phyloP scores from a whole-genome alignment of 2,329 filamentous ascomycete genomes.

The Epichloe sylvatica region DNA sequence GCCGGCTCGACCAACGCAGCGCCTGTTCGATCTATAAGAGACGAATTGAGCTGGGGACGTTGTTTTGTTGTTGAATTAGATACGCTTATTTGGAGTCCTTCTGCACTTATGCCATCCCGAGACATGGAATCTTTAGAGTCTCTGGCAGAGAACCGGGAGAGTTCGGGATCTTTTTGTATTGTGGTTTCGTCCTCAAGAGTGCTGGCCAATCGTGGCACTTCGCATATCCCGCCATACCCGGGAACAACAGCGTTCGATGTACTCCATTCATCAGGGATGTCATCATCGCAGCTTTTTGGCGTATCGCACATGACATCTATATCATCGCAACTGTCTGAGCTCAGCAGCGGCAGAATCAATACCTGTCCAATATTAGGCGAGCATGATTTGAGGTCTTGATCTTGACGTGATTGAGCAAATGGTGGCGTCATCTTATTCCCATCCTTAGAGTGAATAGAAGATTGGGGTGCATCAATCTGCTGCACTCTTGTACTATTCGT shows the following conservation, averaged over 20 bases:
- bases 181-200: neutral
- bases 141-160: neutral
- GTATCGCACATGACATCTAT: neutral
- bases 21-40: neutral
- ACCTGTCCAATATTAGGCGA: neutral
- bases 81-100: neutral
- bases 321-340: neutral
- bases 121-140: neutral
- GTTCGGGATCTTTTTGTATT: neutral
- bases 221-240: neutral
- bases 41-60: neutral
- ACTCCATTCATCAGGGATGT: neutral
- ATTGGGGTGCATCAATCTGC: neutral
- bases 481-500: neutral
- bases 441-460: neutral
- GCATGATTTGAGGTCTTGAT: neutral
- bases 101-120: neutral
- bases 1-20: neutral
- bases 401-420: neutral
- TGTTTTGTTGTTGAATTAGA: neutral
- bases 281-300: neutral
- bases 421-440: neutral
- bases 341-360: neutral
- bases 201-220: neutral
- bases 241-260: neutral